Evolutionary conservation across 768 basidiomycete genomes (phyloP), one percentile per base, ranked within the genome.

Genomic region (Tulasnella sp.): DNA sequence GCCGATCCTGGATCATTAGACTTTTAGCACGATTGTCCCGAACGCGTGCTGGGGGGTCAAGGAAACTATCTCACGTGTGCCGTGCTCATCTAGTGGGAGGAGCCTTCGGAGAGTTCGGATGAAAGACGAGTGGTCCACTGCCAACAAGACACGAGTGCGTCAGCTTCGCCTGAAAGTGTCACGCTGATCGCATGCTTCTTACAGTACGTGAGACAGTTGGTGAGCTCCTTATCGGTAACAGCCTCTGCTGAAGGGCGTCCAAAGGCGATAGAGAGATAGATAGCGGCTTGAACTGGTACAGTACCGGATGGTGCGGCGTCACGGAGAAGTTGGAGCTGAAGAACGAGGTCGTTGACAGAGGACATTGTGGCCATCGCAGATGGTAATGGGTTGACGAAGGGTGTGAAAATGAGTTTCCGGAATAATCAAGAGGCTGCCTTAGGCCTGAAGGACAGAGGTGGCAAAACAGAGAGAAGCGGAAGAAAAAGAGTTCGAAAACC

Each of bases 101-200:
- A 77, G 70, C 16, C 76, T 61, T 67, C 76, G 76, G 29, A 69
- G 37, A 18, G 76, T 77, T 20, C 76, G 76, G 37, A 77, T 77
- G 76, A 77, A 77, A 39, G 76, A n/a, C 35, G 76, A 57, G 48
- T 77, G 76, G 61, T 77, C 76, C 40, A 77, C 76, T 77, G 29
- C 42, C 5, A n/a, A 51, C 5, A n/a, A 20, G 13, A 42, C 20
- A 26, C 32, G 16, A n/a, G 26, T 37, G 18, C 55, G 57, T 77
- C 23, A 77, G 57, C 15, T 11, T 20, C 23, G 20, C 57, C n/a
- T 70, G 11, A 15, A n/a, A 73, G 26, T 26, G 44, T 26, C 18
- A n/a, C 0, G 39, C 26, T 42, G 23, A 9, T 18, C 13, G 18
- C 18, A 40, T 3, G 37, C 29, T 39, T 15, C 57, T 77, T 35